These are phyloP conservation scores for Hymenoscyphus fructigenus DNA, from an alignment of 2,329 filamentous ascomycete species.

Conservation along the genomic window DNA sequence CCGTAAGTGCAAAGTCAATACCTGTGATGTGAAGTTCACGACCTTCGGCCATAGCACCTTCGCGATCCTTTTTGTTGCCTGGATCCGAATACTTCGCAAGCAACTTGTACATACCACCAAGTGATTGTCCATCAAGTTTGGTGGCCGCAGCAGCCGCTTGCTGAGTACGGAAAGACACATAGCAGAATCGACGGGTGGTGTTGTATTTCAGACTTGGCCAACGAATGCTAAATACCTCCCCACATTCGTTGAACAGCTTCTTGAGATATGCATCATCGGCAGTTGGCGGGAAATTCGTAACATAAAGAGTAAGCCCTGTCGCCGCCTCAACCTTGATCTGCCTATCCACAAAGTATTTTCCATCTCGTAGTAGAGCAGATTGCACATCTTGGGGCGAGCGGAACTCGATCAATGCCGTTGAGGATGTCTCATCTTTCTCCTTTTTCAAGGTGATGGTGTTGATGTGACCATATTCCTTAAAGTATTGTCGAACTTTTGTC, in stretches of 20 bases:
- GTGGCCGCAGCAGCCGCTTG: slow-evolving; percentile 71
- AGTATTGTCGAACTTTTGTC: slow-evolving; percentile 80
- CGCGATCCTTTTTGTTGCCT: slow-evolving; percentile 70
- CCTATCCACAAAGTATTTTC: slow-evolving; percentile 73
- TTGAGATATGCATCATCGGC: slow-evolving; percentile 71
- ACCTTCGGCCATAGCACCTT: slow-evolving; percentile 80
- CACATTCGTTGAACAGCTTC: slow-evolving; percentile 69
- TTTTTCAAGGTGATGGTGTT: slow-evolving; percentile 70
- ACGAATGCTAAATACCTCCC: slow-evolving; percentile 79
- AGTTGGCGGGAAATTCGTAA: slow-evolving; percentile 83
- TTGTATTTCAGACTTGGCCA: slow-evolving; percentile 92
- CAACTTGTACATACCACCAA: slow-evolving; percentile 69
- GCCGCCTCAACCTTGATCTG: slow-evolving; percentile 74
- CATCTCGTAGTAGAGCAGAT: slow-evolving; percentile 77
- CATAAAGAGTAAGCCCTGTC: slow-evolving; percentile 77
- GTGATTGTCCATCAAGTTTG: slow-evolving; percentile 65
- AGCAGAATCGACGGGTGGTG: slow-evolving; percentile 88
- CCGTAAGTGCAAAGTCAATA: slow-evolving; percentile 59
- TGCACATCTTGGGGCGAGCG: slow-evolving; percentile 75
- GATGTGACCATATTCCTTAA: slow-evolving; percentile 84
- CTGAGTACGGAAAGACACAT: slow-evolving; percentile 78
- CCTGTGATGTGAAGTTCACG: slow-evolving; percentile 80
- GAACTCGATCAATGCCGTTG: slow-evolving; percentile 82
- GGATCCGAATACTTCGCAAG: slow-evolving; percentile 85
- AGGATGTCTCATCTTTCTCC: slow-evolving; percentile 58